These are phyloP conservation scores for Zygoascus ofunaensis DNA, from an alignment of 805 yeast species.

Conservation along the genomic window DNA sequence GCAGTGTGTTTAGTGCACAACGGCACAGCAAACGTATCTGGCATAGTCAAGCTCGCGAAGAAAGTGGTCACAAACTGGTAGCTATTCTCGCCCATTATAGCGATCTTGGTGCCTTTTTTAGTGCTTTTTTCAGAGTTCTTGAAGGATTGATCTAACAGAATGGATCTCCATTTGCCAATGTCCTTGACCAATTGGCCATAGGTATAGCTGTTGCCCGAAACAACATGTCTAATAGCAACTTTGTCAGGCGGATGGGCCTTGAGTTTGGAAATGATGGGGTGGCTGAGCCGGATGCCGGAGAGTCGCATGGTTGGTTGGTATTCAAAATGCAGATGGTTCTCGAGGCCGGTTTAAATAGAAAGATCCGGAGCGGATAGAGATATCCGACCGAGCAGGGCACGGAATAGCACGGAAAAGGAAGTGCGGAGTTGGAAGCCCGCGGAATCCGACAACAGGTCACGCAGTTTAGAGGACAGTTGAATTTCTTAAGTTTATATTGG, in stretches of 20 bases:
- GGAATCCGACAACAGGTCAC: no score
- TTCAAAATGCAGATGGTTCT: no score
- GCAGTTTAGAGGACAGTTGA: no score
- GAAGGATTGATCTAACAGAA: constrained; percentile 5
- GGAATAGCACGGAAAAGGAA: no score
- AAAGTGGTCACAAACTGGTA: constrained; percentile 24
- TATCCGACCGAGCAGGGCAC: no score
- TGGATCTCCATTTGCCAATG: constrained; percentile 21
- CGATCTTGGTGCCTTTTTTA: constrained; percentile 18
- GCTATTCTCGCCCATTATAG: constrained; percentile 30
- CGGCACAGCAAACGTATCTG: constrained; percentile 26
- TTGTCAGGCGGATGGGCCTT: constrained; percentile 19
- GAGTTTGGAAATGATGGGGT: constrained; percentile 17
- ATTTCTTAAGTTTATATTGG: no score
- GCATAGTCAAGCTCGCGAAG: constrained; percentile 23
- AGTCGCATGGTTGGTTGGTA: neutral
- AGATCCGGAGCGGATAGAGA: no score
- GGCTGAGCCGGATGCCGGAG: constrained; percentile 1
- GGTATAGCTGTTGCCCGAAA: constrained; percentile 23
- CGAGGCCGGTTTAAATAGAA: no score
- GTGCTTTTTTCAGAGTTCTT: neutral
- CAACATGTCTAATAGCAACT: constrained; percentile 25
- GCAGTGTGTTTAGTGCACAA: constrained; percentile 28
- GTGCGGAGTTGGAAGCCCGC: no score
- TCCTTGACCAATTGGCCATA: constrained; percentile 24